These are phyloP conservation scores for Trichoderma sp. DNA, from an alignment of 2,329 filamentous ascomycete genomes.

Conservation along the genomic window DNA sequence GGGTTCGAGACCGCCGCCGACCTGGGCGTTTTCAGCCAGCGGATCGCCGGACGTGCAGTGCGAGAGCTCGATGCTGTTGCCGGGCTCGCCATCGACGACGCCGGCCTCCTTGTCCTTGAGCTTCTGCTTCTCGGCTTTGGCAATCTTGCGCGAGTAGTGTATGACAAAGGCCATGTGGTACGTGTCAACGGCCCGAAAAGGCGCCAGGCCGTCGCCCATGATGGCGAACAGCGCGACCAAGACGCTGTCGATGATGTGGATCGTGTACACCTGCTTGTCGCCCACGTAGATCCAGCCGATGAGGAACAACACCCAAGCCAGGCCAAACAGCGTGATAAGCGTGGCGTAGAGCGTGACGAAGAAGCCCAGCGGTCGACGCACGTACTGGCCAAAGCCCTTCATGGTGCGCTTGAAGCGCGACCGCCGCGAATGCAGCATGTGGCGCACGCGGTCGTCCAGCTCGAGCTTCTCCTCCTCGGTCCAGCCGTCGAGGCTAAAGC, in stretches of 20 bases:
- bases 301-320: slow-evolving; percentile 86
- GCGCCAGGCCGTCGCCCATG: slow-evolving; percentile 67
- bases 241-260: slow-evolving; percentile 68
- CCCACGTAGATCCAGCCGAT: slow-evolving; percentile 89
- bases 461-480: slow-evolving; percentile 68
- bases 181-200: slow-evolving; percentile 76
- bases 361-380: slow-evolving; percentile 72
- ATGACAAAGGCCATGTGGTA: slow-evolving; percentile 85
- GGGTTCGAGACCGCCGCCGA: neutral
- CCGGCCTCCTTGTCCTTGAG: slow-evolving; percentile 33
- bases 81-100: neutral
- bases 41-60: slow-evolving; percentile 4
- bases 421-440: slow-evolving; percentile 79
- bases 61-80: slow-evolving; percentile 20
- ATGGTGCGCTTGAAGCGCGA: slow-evolving; percentile 75
- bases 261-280: slow-evolving; percentile 63
- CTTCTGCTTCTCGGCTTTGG: slow-evolving; percentile 42
- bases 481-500: slow-evolving; percentile 71
- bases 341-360: slow-evolving; percentile 80
- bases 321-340: slow-evolving; percentile 78
- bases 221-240: slow-evolving; percentile 68
- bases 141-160: slow-evolving; percentile 51
- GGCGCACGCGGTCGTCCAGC: slow-evolving; percentile 80
- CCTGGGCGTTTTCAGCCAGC: neutral
- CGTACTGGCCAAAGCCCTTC: slow-evolving; percentile 78